Conservation (phyloP, 192 early-diverging fungal genomes). For the Coemansia sp. region DNA sequence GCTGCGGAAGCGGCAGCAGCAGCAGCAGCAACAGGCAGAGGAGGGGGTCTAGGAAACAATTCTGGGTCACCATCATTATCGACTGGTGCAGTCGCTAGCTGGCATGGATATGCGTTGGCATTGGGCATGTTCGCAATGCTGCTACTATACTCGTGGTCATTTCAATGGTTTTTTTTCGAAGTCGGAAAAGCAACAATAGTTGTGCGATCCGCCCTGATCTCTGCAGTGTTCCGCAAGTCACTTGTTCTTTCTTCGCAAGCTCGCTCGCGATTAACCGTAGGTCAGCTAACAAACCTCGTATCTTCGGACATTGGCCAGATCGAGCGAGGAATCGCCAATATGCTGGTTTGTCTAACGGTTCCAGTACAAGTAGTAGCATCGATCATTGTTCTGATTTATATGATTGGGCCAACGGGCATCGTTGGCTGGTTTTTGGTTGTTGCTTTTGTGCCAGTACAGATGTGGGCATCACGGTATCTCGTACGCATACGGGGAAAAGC, state of each 20-base stretch:
- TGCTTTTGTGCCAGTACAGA: conserved; percentile 46
- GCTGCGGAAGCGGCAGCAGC: not conserved
- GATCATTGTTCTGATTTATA: conserved; percentile 32
- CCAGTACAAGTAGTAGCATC: conserved; percentile 46
- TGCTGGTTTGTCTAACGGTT: conserved; percentile 41
- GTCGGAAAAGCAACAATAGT: conserved; percentile 40
- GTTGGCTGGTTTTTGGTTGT: conserved; percentile 38
- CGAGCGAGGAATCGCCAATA: conserved; percentile 44
- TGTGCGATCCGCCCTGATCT: conserved; percentile 52
- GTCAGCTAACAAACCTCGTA: conserved; percentile 37
- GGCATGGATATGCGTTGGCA: conserved; percentile 54
- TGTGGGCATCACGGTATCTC: conserved; percentile 47
- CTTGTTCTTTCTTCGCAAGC: conserved; percentile 56
- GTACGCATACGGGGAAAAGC: conserved; percentile 23
- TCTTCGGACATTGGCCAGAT: conserved; percentile 51
- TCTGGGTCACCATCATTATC: no score
- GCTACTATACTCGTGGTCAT: conserved; percentile 48
- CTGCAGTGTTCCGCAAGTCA: conserved; percentile 62
- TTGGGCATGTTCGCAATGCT: conserved; percentile 48
- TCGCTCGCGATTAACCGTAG: conserved; percentile 36
- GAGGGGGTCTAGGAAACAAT: not conserved
- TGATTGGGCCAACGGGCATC: conserved; percentile 39
- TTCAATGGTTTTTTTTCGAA: conserved; percentile 55
- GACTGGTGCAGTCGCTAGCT: conserved; percentile 23
- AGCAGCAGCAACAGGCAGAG: not conserved